Evolutionary conservation across 1,284 basidiomycete species (phyloP).

Genomic region (Apiotrichum mycotoxinovorans): DNA sequence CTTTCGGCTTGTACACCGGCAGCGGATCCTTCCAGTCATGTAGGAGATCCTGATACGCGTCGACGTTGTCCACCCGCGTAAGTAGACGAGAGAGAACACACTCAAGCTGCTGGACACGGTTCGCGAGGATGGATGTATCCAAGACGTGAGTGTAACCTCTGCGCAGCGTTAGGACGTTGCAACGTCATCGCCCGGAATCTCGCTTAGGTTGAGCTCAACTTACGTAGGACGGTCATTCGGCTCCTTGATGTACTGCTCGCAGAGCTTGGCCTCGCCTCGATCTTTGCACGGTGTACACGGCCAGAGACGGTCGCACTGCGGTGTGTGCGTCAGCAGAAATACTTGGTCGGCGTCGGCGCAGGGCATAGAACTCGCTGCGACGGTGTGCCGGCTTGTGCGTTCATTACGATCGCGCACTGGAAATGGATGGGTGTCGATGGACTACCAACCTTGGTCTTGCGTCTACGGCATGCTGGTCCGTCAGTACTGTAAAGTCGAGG

Average conservation of each 20-base stretch:
- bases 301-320: slow-evolving; percentile 19
- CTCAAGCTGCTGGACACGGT: slow-evolving; percentile 25
- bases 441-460: slow-evolving; percentile 20
- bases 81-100: slow-evolving; percentile 16
- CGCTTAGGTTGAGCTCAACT: not conserved
- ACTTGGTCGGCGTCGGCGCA: no score
- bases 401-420: no score
- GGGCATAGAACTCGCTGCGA: no score
- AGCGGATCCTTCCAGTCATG: slow-evolving; percentile 17
- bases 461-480: slow-evolving; percentile 14
- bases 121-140: slow-evolving; percentile 24
- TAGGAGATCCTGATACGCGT: slow-evolving; percentile 17
- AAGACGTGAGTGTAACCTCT: slow-evolving; percentile 29
- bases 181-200: no score
- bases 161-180: slow-evolving; percentile 6
- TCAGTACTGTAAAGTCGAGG: not conserved
- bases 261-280: slow-evolving; percentile 21
- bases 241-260: slow-evolving; percentile 22
- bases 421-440: no score
- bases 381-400: no score
- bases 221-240: slow-evolving; percentile 21
- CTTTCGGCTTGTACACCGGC: slow-evolving; percentile 12
- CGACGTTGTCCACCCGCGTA: slow-evolving; percentile 12
- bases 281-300: slow-evolving; percentile 23
- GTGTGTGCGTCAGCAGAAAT: not conserved